Conservation (phyloP, 371 early-diverging fungal species). For the Syncephalastrum monosporum region DNA sequence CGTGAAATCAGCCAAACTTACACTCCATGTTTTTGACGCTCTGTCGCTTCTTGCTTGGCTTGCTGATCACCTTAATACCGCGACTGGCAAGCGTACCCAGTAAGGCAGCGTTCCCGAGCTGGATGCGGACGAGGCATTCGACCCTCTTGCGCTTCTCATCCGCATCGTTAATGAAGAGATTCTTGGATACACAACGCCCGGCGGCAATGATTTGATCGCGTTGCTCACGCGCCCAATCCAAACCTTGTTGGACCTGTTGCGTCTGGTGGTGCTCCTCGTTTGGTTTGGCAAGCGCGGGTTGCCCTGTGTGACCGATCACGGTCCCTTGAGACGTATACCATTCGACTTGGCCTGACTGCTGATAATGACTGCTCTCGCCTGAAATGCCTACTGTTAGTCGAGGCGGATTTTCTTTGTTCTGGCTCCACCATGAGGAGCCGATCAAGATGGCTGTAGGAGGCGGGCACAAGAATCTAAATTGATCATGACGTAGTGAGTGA, state of each 20-base stretch:
- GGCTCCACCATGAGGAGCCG: conserved; percentile 61
- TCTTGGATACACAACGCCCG: conserved; percentile 78
- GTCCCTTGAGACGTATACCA: conserved; percentile 39
- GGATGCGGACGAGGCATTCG: conserved; percentile 68
- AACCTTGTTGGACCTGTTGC: not conserved
- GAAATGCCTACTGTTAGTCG: conserved; percentile 47
- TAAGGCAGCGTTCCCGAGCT: conserved; percentile 58
- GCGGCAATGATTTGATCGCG: conserved; percentile 21
- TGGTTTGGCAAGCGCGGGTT: too few relatives aligned
- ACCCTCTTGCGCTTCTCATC: conserved; percentile 83
- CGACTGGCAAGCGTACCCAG: conserved; percentile 71
- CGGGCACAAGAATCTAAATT: conserved; percentile 59
- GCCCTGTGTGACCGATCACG: conserved; percentile 27
- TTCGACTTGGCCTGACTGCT: conserved; percentile 43
- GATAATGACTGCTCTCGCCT: conserved; percentile 31
- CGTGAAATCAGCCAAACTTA: conserved; percentile 38
- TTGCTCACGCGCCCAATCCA: conserved; percentile 26
- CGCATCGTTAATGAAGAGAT: conserved; percentile 80
- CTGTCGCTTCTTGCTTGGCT: conserved; percentile 84
- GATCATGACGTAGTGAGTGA: too few relatives aligned
- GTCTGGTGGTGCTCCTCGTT: too few relatives aligned
- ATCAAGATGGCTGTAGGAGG: conserved; percentile 69
- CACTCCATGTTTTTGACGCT: conserved; percentile 83
- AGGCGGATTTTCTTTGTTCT: conserved; percentile 22
- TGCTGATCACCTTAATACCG: conserved; percentile 86